These are phyloP conservation scores for Ogataea neopini DNA, from an alignment of 805 yeast species.

Conservation along the genomic window DNA sequence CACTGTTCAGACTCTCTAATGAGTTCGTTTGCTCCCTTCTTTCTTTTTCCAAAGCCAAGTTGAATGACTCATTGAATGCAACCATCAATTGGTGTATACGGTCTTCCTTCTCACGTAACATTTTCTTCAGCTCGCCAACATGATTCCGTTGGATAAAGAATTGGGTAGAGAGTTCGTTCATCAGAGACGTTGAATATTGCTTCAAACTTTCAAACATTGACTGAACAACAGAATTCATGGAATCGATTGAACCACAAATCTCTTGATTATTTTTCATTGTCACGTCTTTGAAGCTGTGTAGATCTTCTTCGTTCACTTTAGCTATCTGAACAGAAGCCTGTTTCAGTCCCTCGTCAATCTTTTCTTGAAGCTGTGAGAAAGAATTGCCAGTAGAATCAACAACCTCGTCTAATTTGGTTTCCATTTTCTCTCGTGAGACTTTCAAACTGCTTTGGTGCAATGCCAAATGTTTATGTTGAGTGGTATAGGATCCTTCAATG, in stretches of 20 bases:
- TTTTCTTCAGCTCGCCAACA: background rate
- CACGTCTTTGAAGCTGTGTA: no score
- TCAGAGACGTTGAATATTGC: background rate
- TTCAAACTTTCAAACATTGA: constrained; percentile 1
- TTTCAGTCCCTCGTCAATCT: background rate
- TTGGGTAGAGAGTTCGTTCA: background rate
- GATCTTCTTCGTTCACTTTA: no score
- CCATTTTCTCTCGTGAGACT: background rate
- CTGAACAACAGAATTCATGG: background rate
- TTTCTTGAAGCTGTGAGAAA: background rate
- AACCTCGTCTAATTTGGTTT: background rate
- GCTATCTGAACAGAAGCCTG: no score
- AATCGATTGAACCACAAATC: background rate
- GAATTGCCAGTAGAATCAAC: background rate
- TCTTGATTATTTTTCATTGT: background rate
- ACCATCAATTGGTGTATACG: background rate
- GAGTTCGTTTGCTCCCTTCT: background rate
- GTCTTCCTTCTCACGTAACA: constrained; percentile 1
- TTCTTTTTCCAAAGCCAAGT: constrained; percentile 3
- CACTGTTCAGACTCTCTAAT: background rate
- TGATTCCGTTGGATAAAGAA: background rate
- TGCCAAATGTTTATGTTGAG: background rate
- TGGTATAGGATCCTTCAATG: background rate
- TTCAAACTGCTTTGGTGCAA: background rate
- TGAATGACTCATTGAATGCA: background rate